phyloP scores from a whole-genome alignment of 2,329 filamentous ascomycete species.

The Grosmannia clavigera region DNA sequence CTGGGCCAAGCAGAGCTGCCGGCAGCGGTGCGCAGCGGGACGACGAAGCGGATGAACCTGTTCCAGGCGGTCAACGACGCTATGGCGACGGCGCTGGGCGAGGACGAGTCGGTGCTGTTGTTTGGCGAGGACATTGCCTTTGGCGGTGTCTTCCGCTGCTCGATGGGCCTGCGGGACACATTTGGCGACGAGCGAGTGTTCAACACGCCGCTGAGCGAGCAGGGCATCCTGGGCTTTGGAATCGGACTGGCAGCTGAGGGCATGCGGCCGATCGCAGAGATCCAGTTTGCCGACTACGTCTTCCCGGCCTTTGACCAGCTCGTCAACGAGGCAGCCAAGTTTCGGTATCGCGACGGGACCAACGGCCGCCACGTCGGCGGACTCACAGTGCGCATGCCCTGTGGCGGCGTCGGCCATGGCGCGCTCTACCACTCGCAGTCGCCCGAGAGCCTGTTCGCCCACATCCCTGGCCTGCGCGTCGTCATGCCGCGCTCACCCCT shows the following conservation, averaged over 20 bases:
- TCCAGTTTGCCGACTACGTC: constrained; percentile 92
- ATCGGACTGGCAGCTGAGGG: constrained; percentile 84
- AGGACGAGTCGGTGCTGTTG: constrained; percentile 75
- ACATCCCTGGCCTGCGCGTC: constrained; percentile 74
- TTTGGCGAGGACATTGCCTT: constrained; percentile 98
- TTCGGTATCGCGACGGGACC: constrained; percentile 59
- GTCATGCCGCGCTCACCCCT: constrained; percentile 75
- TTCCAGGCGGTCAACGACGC: constrained; percentile 92
- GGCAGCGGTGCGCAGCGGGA: constrained; percentile 42
- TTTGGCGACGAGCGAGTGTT: constrained; percentile 86
- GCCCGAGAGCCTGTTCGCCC: constrained; percentile 77
- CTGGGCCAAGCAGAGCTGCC: constrained; percentile 63
- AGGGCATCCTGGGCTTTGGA: constrained; percentile 88
- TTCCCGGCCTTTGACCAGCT: constrained; percentile 90
- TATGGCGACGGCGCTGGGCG: constrained; percentile 65
- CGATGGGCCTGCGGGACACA: constrained; percentile 77
- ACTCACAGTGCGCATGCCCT: constrained; percentile 80
- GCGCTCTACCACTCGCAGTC: constrained; percentile 82
- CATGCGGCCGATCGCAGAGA: constrained; percentile 85
- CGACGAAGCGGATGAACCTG: constrained; percentile 80
- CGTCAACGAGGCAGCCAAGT: constrained; percentile 86
- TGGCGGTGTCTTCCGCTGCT: constrained; percentile 90
- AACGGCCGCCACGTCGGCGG: constrained; percentile 55
- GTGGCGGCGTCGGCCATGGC: constrained; percentile 79
- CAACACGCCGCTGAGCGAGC: constrained; percentile 89